Base-by-base conservation (phyloP, 192 early-diverging fungal species). In the Backusella luteola region DNA sequence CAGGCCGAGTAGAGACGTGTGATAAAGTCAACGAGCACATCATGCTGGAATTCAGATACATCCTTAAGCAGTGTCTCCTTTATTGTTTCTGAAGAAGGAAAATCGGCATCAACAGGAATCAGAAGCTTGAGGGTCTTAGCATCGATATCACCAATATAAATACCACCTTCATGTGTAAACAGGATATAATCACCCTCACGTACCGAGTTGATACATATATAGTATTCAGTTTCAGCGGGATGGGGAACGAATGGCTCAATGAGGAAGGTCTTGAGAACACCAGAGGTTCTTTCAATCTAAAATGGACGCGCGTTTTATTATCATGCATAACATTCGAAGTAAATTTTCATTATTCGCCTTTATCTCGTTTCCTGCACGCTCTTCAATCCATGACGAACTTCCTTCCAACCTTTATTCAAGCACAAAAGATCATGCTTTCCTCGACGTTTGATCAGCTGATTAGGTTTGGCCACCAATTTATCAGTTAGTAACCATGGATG, bases 101-200 rank as follows among this genome's bases (percentile, higher is more conserved):
- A 95, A 26, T 85, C 73, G 68, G 92, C 84, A 81, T 92, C 87
- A 75, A 99, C 95, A 39, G 90, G 89, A 71, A 99, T 86, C 14
- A 95, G 84, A 67, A 99, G 83, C 52, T 94, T 93, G 77, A 92
- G 84, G 7, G 96, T 96, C 87, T 99, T 98, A 56, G 96, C 93
- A 79, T 98, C 98, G 26, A 99, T 96, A 85, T 99, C 98, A 82
- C 98, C 98, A 53, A 99, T 89, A 73, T 98, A 96, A 49, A 99
- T 93, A 73, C 96, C 98, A 79, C 98, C 98, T 87, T 99, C 96
- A 87, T 97, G 96, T 36, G 97, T 98, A 82, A 98, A 99, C 73
- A 96, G 90, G 66, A 99, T 97, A 82, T 93, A 89, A 87, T 99
- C 96, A 69, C 96, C 98, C 39, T 98, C 92, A 80, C 96, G 94